These are phyloP conservation scores for Artomyces pyxidatus DNA, from an alignment of 768 basidiomycete species.

Conservation along the genomic window DNA sequence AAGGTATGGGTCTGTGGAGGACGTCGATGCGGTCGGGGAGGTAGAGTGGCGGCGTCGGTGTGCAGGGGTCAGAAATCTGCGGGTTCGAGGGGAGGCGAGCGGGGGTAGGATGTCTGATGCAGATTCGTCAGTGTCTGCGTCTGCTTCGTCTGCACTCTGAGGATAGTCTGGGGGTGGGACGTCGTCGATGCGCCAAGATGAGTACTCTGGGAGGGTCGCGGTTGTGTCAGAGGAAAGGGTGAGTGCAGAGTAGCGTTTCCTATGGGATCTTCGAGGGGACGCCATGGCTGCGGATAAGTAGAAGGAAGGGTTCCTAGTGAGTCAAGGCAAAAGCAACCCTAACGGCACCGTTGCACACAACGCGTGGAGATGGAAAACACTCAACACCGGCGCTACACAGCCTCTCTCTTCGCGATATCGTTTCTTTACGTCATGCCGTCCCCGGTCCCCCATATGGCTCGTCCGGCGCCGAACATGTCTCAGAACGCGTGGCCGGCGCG, in stretches of 20 bases:
- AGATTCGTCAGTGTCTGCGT: slow-evolving; percentile 52
- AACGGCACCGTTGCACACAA: not conserved
- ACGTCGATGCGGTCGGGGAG: slow-evolving; percentile 15
- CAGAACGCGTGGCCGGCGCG: no score
- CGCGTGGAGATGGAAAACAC: no score
- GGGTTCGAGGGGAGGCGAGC: slow-evolving; percentile 27
- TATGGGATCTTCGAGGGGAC: slow-evolving; percentile 29
- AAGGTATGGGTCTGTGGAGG: slow-evolving; percentile 48
- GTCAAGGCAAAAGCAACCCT: not conserved
- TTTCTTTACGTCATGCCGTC: no score
- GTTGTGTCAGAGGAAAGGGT: slow-evolving; percentile 62
- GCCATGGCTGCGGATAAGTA: slow-evolving; percentile 10
- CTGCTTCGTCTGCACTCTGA: slow-evolving; percentile 70
- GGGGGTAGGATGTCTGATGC: slow-evolving; percentile 23
- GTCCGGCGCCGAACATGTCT: no score
- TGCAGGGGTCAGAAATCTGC: slow-evolving; percentile 25
- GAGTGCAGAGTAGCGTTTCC: slow-evolving; percentile 48
- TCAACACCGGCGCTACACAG: no score
- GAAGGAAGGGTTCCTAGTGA: not conserved
- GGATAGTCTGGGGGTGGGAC: slow-evolving; percentile 65
- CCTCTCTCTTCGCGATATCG: no score
- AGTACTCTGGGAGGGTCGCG: slow-evolving; percentile 58
- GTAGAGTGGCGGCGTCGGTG: slow-evolving; percentile 19
- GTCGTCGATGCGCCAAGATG: slow-evolving; percentile 28
- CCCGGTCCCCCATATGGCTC: no score